Base-by-base conservation (phyloP, 257 asterid species). In the Solanum infundibuliforme region DNA sequence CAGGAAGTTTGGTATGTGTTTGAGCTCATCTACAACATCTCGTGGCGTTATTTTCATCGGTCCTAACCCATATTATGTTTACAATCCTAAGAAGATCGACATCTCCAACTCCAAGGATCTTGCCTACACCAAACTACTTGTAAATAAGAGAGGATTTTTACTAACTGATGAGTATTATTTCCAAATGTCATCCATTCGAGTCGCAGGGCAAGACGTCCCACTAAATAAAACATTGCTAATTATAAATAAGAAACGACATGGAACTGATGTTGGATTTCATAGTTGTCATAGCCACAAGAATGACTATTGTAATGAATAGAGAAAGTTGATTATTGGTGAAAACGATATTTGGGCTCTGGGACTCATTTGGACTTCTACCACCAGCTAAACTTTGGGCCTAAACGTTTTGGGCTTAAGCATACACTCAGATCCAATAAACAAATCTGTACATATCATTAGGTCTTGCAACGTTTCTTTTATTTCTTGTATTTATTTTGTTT, bases 101-200 rank as follows among this genome's bases (percentile, higher is more conserved):
- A 35, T 68, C 84, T 83, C 89, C 55, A 46, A 48, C n/a, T 83
- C 89, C 55, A 46, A 48, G 11, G 6, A 71, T 68, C 87, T 87
- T 20, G 35, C 35, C 27, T 83, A 88, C 41, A 83, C 87, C 10
- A 77, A 86, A 9, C 52, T 83, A 11, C 13, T 88, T 0, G 73
- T 13, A 62, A 88, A 88, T 20, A 0, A 90, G 90, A 1, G 36
- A 65, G 36, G 83, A 21, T 87, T 2, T 86, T 2, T 25, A 0
- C 7, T 84, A 85, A 93, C 96, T 7, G 88, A 91, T 0, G 93
- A 94, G 82, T 94, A 94, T 12, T 93, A 93, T 74, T 88, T 95
- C 66, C 91, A 89, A 21, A 94, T 93, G 7, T 82, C 86, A 41
- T 75, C 92, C 7, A 90, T 95, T 43, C 86, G 89, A 35, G 87